Base-by-base conservation (phyloP, 2,329 filamentous ascomycete species). In the Stylonectria norvegica region DNA sequence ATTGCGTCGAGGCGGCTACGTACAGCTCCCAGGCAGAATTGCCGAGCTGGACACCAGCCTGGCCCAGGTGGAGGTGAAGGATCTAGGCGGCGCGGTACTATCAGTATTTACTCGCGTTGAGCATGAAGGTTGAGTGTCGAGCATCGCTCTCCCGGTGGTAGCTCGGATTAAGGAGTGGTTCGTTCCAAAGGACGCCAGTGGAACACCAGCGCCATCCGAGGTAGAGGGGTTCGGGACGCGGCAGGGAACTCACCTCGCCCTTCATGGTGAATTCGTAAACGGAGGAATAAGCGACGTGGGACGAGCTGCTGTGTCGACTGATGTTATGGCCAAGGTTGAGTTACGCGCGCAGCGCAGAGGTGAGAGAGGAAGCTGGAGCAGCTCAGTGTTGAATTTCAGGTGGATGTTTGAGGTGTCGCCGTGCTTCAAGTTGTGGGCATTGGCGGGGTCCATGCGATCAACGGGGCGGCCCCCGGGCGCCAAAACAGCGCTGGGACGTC, bases 11-110 rank as follows among this genome's bases (percentile, higher is more conserved):
- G 38, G 58, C 57, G 60, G 53, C 40, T 49, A 72, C 81, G 62
- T 77, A 86, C 82, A 86, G 80, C 70, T 86, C 82, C 82, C 82
- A 86, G 57, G 83, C 82, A 63, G 79, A 83, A 74, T 85, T 85
- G 61, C 82, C 83, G 50, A 86, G 79, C 78, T 86, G 82, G 62
- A 75, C 79, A 69, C 82, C 83, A 70, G 83, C 82, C 74, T 86
- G 78, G 65, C 78, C 78, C 58, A 81, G 65, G 63, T 81, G 78
- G 62, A 81, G 68, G 68, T 81, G 78, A 68, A 81, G 71, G 67
- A 81, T 74, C 78, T 81, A 48, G 39, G 40, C 11, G 43, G 38
- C 28, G 36, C n/a, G 34, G 38, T 40, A 15, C n/a, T 32, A n/a
- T 32, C 30, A 32, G 30, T n/a, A 50, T 45, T 52, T 35, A 37